Evolutionary conservation across 163 green algal species (phyloP).

Genomic region (Scenedesmus sp.): DNA sequence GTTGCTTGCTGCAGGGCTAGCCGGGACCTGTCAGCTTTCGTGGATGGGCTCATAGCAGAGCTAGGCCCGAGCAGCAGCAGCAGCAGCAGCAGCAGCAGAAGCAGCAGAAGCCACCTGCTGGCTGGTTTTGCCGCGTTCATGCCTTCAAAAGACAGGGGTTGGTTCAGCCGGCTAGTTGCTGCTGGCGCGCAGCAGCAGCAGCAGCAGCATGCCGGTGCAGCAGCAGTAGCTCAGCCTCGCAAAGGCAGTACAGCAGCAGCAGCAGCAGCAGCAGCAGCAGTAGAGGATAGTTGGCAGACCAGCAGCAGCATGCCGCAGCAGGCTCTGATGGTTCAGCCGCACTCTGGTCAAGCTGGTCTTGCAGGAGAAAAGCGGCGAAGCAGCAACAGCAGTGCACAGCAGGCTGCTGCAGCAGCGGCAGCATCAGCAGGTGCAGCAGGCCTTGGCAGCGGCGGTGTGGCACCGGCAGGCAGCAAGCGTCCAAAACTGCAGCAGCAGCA

Average conservation of each 20-base stretch:
- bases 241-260: neutral
- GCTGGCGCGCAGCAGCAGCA: slow-evolving; percentile 38
- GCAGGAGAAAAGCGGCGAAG: neutral
- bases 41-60: slow-evolving; percentile 61
- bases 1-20: slow-evolving; percentile 42
- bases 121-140: slow-evolving; percentile 63
- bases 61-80: slow-evolving; percentile 51
- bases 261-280: slow-evolving; percentile 7
- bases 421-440: neutral
- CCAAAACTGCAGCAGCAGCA: slow-evolving; percentile 3
- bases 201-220: neutral
- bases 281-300: neutral
- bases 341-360: neutral
- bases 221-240: neutral
- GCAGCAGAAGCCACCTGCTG: slow-evolving; percentile 58
- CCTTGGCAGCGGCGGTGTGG: neutral
- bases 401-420: neutral
- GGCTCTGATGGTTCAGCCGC: neutral
- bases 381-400: neutral
- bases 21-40: slow-evolving; percentile 61
- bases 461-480: neutral
- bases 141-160: slow-evolving; percentile 54
- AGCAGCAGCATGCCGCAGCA: slow-evolving; percentile 5
- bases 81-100: slow-evolving; percentile 30
- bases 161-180: slow-evolving; percentile 55